Conservation (phyloP, 441 rosid genomes). For the Iberis amara region DNA sequence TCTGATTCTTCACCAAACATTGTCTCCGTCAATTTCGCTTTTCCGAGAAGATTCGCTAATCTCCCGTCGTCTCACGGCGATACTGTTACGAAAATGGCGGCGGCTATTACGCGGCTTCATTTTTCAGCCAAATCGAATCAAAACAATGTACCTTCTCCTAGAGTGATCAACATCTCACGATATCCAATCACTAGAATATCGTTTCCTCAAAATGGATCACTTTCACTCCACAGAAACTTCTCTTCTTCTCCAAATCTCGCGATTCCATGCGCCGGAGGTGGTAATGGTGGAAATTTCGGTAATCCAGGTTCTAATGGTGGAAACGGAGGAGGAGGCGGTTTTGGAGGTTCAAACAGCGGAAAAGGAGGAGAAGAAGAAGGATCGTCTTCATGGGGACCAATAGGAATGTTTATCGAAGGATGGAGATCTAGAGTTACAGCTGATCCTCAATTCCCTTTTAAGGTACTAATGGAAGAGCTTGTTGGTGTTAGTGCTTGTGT, state of each 20-base stretch:
- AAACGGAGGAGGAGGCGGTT: constrained; percentile 23
- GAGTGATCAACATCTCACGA: constrained; percentile 22
- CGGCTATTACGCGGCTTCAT: constrained; percentile 39
- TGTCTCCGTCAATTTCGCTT: too few species aligned
- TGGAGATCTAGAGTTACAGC: constrained; percentile 92
- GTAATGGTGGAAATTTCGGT: constrained; percentile 21
- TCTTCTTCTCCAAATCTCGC: constrained; percentile 12
- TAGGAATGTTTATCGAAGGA: constrained; percentile 53
- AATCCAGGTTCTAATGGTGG: constrained; percentile 26
- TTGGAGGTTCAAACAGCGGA: constrained; percentile 34
- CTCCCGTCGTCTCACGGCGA: too few species aligned
- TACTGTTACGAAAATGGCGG: constrained; percentile 33
- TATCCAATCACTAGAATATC: constrained; percentile 27
- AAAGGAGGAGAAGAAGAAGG: constrained; percentile 26
- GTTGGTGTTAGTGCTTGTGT: constrained; percentile 86
- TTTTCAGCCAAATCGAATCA: constrained; percentile 32
- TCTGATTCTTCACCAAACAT: too few species aligned
- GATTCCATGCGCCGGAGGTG: constrained; percentile 7
- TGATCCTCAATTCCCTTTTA: constrained; percentile 90
- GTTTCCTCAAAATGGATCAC: constrained; percentile 33
- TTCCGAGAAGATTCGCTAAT: too few species aligned
- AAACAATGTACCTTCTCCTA: constrained; percentile 21
- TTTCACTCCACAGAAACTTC: constrained; percentile 28
- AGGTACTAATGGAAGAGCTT: constrained; percentile 85
- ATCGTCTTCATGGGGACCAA: constrained; percentile 36